Percentiles rank a stretch among this genome's conserved stretches.
Conservation (phyloP, 2,329 filamentous ascomycete species). For the Aspergillus sojae region DNA sequence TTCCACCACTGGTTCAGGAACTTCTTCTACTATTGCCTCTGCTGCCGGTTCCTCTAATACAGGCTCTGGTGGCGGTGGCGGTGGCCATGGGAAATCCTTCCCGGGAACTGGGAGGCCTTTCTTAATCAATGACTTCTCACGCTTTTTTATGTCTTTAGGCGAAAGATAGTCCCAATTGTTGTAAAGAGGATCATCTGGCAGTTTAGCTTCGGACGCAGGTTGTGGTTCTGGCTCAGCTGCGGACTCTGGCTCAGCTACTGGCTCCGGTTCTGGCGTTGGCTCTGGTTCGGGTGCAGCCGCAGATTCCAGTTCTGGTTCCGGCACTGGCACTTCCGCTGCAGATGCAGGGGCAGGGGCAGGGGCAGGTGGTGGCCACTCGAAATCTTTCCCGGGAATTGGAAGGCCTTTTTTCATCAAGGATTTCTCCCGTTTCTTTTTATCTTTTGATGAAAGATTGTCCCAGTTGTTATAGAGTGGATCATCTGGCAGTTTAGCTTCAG, state of each 20-base stretch:
- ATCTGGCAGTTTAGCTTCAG: conserved; percentile 34
- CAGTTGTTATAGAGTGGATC: conserved; percentile 42
- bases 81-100: conserved; percentile 29
- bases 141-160: conserved; percentile 42
- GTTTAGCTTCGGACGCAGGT: conserved; percentile 23
- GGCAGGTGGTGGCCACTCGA: conserved; percentile 20
- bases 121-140: conserved; percentile 33
- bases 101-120: conserved; percentile 35
- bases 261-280: conserved; percentile 28
- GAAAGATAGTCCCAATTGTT: conserved; percentile 37
- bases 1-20: not conserved
- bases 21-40: conserved; percentile 10
- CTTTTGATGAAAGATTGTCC: conserved; percentile 35
- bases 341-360: not conserved
- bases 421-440: conserved; percentile 44
- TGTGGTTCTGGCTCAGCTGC: conserved; percentile 35
- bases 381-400: conserved; percentile 33
- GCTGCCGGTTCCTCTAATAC: conserved; percentile 4
- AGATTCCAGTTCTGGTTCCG: conserved; percentile 27
- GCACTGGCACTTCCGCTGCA: conserved; percentile 3
- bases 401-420: conserved; percentile 29
- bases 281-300: conserved; percentile 21
- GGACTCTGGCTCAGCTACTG: conserved; percentile 38
- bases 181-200: conserved; percentile 42
- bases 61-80: not conserved